Conservation (phyloP, 2,329 filamentous ascomycete genomes). For the Colletotrichum navitas region DNA sequence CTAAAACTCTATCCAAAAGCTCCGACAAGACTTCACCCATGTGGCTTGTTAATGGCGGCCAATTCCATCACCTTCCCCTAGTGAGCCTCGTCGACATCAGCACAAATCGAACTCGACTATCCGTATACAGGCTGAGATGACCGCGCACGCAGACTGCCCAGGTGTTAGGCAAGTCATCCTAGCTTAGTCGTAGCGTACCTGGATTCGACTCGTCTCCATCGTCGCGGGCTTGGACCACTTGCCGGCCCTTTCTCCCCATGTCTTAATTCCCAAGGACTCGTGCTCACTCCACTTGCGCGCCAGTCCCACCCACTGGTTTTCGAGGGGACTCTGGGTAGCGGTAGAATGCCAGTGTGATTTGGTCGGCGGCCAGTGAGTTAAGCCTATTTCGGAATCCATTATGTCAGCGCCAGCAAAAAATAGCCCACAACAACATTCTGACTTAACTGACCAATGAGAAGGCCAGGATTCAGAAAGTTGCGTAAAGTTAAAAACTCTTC, state of each 20-base stretch:
- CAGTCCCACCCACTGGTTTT: constrained; percentile 24
- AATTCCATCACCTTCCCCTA: not conserved
- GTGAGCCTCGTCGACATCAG: constrained; percentile 15
- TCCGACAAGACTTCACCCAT: not conserved
- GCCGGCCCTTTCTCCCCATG: constrained; percentile 10
- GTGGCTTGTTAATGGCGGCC: constrained; percentile 13
- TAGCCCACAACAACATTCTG: too few species aligned
- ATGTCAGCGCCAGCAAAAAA: too few species aligned
- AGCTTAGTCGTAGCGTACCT: not conserved
- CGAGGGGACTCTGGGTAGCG: too few species aligned
- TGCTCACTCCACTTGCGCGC: constrained; percentile 23
- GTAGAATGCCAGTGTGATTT: too few species aligned
- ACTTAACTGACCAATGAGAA: too few species aligned
- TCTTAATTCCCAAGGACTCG: constrained; percentile 27
- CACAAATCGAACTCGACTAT: not conserved
- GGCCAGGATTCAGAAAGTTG: too few species aligned
- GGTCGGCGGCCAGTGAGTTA: too few species aligned
- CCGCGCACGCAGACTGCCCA: not conserved
- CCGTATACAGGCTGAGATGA: not conserved
- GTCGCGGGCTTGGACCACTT: constrained; percentile 22
- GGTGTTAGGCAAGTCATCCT: not conserved
- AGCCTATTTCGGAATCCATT: too few species aligned
- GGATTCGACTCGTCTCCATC: constrained; percentile 10
- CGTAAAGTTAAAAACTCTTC: too few species aligned
- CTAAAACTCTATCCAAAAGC: constrained; percentile 1